Evolutionary conservation across 2,329 filamentous ascomycete species (phyloP).

Genomic region (Calonectria fujianensis): DNA sequence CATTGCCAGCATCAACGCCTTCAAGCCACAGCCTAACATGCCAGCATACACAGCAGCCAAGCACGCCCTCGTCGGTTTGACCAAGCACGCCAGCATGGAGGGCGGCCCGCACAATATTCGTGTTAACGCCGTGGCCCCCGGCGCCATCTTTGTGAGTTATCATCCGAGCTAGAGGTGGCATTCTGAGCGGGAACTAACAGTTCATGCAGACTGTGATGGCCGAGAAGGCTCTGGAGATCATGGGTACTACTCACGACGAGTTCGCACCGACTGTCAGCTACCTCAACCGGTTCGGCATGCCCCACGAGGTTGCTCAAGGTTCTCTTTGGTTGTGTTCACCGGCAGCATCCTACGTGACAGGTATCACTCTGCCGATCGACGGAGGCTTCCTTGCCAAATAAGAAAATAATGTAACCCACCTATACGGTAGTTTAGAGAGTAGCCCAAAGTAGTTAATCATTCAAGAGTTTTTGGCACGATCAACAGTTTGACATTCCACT

Average conservation of each 20-base stretch:
- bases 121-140: conserved; percentile 48
- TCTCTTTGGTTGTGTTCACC: conserved; percentile 42
- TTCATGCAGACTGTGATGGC: conserved; percentile 42
- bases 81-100: conserved; percentile 62
- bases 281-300: conserved; percentile 42
- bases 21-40: conserved; percentile 55
- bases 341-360: conserved; percentile 42
- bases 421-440: neutral
- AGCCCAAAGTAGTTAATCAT: conserved; percentile 14
- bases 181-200: conserved; percentile 13
- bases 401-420: neutral
- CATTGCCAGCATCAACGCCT: conserved; percentile 60
- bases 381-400: conserved; percentile 42
- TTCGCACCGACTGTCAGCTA: conserved; percentile 45
- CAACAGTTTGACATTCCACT: too few relatives aligned
- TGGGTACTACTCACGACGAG: conserved; percentile 48
- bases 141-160: conserved; percentile 46
- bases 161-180: neutral
- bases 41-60: conserved; percentile 59
- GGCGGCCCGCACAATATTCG: conserved; percentile 56
- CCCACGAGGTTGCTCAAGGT: conserved; percentile 44
- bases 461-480: neutral
- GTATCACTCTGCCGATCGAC: conserved; percentile 41
- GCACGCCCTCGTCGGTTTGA: conserved; percentile 63
- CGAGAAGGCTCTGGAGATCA: conserved; percentile 43